phyloP scores from a whole-genome alignment of 108 stramenopile genomes.

The Fistulifera pelliculosa region DNA sequence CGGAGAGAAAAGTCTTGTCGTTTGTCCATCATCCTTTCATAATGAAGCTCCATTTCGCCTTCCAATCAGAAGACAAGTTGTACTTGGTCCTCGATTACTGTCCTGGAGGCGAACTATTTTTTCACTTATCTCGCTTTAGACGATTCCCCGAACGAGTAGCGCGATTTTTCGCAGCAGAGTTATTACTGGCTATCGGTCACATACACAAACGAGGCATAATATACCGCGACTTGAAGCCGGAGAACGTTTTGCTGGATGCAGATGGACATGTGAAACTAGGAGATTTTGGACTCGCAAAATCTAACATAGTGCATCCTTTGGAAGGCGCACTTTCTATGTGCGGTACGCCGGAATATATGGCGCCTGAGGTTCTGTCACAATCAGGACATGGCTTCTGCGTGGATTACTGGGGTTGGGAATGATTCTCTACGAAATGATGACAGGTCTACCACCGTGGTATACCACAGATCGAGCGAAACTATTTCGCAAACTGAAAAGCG shows the following conservation, averaged over 20 bases:
- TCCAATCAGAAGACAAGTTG: constrained; percentile 83
- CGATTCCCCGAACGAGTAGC: constrained; percentile 90
- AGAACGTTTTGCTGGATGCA: constrained; percentile 86
- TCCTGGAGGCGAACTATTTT: constrained; percentile 95
- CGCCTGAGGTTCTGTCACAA: constrained; percentile 86
- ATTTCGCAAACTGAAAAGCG: constrained; percentile 80
- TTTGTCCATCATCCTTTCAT: constrained; percentile 82
- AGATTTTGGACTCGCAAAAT: constrained; percentile 88
- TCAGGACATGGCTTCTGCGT: constrained; percentile 83
- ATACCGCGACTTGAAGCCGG: constrained; percentile 87
- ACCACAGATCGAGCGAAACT: constrained; percentile 92
- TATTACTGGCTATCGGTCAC: constrained; percentile 84
- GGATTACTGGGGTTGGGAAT: constrained; percentile 96
- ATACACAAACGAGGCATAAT: constrained; percentile 79
- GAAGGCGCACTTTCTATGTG: constrained; percentile 91
- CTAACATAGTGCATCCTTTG: constrained; percentile 67
- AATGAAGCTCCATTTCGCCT: constrained; percentile 87
- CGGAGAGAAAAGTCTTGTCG: constrained; percentile 92
- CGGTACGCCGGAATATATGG: constrained; percentile 98
- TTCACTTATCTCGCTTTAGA: constrained; percentile 88
- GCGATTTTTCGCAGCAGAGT: constrained; percentile 80
- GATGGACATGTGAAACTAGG: constrained; percentile 88
- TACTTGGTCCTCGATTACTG: constrained; percentile 96
- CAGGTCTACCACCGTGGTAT: constrained; percentile 97
- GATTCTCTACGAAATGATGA: constrained; percentile 95